Base-by-base conservation (phyloP, 805 yeast genomes). In the Candida krabiensis region DNA sequence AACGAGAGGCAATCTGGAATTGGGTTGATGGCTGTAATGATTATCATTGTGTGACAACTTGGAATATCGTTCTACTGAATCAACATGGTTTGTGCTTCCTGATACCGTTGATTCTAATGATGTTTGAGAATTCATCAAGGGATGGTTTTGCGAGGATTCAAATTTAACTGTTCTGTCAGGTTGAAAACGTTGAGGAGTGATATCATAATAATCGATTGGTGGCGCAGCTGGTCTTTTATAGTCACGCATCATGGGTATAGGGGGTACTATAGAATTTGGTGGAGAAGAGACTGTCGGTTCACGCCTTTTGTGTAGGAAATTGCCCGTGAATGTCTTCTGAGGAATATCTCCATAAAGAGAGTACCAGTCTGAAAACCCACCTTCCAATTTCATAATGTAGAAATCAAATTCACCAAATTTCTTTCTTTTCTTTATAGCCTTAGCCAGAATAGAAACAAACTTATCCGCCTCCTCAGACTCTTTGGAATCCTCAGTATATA, bases 331-430 rank as follows among this genome's bases (percentile, higher is more conserved):
- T 9, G 51, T 48, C 35, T 35, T 52, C 17, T 52, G 46, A 9
- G 40, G 44, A 8, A 60, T 46, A n/a, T 58, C 52, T 8, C 57
- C 59, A 8, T 58, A 56, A 8, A 55, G 55, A 26, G 58, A 56
- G 13, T 58, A 46, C 78, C 78, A 72, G 30, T 69, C 64, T 27
- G 65, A 67, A 40, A 63, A 68, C 1, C 78, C 78, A 17, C 79
- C 79, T 15, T 64, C 50, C 19, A 74, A 44, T 24, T 52, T 39
- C 4, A 38, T 22, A 4, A 46, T 7, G 25, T 38, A 32, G 1
- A 41, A 40, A 13, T 38, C 31, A 13, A 40, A 32, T 13, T 24
- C 30, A 8, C 47, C 45, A 31, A 44, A 49, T 16, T 34, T 15
- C 9, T 29, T 26, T 5, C 49, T 33, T 17, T 43, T 49, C 17